Evolutionary conservation across 345 rosid species (phyloP), one percentile per base, ranked within the genome.

Genomic region (Corchorus capsularis): DNA sequence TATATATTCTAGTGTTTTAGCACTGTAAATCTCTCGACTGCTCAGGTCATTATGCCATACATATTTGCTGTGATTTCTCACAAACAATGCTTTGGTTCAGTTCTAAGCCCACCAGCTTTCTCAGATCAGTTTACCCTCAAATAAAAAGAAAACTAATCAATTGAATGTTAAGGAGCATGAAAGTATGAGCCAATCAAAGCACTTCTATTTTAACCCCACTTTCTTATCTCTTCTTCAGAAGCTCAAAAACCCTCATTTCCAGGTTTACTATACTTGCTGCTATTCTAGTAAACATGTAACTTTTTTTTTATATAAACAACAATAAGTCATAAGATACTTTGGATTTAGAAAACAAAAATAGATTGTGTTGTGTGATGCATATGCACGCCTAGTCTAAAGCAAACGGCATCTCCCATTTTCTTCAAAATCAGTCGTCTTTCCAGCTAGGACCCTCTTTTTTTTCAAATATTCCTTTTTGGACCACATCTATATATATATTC

Each of bases 381-480:
- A 35, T 52, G 63, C 63, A 54, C 63, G 74, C 62, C 63, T 71
- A 54, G 63, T 15, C 15, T 50, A 34, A 41, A 41, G 73, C 59
- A 7, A 32, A 69, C 19, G 43, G 43, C 43, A 39, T 39, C 43
- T 39, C 5, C 41, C 57, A 47, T 49, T 37, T 12, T 17, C 14
- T 64, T 19, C 73, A n/a, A 70, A 27, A 27, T 46, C 55, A n/a
- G 8, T 46, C 22, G 8, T 46, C 22, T 71, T 52, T 53, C 74
- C 63, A 71, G 45, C 35, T 1, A 53, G 49, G 41, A 53, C 32
- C 54, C 59, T 50, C 57, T 69, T 50, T 34, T 71, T 55, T 5
- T 17, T 19, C 16, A 37, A 71, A 54, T 39, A 71, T 53, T 71
- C 74, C 74, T 71, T 54, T 61, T 10, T 19, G 72, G 72, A 71